These are phyloP conservation scores for Halocafeteria seosinensis DNA, from an alignment of 108 stramenopile genomes.

Conservation along the genomic window DNA sequence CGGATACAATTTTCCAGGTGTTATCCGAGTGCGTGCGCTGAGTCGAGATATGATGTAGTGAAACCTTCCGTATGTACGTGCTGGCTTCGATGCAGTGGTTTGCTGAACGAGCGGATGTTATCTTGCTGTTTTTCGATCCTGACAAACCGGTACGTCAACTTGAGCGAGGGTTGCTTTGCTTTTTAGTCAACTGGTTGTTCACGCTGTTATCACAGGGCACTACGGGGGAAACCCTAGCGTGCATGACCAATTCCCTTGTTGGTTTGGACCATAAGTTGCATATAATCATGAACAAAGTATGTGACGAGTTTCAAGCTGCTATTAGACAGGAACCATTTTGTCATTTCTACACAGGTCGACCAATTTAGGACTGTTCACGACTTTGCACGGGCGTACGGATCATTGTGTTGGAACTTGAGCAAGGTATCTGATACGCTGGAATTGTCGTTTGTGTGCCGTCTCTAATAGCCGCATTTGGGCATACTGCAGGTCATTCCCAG, in stretches of 20 bases:
- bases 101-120: slow-evolving; percentile 89
- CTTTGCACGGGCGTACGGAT: slow-evolving; percentile 94
- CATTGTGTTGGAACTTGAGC: slow-evolving; percentile 90
- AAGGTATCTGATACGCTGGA: no score
- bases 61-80: no score
- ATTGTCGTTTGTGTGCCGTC: no score
- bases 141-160: slow-evolving; percentile 39
- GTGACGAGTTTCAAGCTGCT: no score
- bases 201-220: slow-evolving; percentile 52
- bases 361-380: slow-evolving; percentile 69
- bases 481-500: slow-evolving; percentile 4
- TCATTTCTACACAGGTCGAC: no score
- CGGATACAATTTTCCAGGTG: slow-evolving; percentile 90
- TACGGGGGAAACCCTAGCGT: slow-evolving; percentile 86
- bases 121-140: slow-evolving; percentile 93
- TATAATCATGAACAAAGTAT: slow-evolving; percentile 95
- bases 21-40: no score
- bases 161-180: not conserved
- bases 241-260: slow-evolving; percentile 62
- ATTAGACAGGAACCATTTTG: slow-evolving; percentile 30
- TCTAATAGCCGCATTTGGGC: no score
- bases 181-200: not conserved
- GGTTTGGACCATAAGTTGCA: slow-evolving; percentile 97
- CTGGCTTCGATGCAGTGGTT: no score
- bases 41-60: no score